Evolutionary conservation across 768 basidiomycete genomes (phyloP), one percentile per base, ranked within the genome.

Genomic region (Tulasnella sp.): DNA sequence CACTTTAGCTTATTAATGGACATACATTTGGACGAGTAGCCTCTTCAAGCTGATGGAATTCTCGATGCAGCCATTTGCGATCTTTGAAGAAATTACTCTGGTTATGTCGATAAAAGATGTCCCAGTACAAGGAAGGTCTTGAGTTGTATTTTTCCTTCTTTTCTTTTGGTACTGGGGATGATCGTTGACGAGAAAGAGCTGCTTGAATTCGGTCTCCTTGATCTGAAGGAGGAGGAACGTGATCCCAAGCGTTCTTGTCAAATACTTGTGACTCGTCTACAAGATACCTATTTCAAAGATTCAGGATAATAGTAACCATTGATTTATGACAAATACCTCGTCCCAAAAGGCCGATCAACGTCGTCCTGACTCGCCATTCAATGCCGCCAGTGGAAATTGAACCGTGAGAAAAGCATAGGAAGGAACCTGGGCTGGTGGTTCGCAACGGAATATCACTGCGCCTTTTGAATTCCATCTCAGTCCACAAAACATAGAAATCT

Each of bases 21-120:
- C 70, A 40, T 63, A 86, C 86, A 56, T 82, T 75, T 2, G 76
- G 68, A 56, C 79, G 70, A 10, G 82, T 74, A 1, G 82, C 81
- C 9, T 72, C 72, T 22, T 83, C 68, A 19, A 98, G 73, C 60
- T 96, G 91, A 0, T 85, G 86, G 60, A 98, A 98, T 64, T 99
- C 95, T n/a, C 87, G 78, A 58, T 85, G 77, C 27, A 98, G 70
- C 93, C 95, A 99, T 69, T 89, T 86, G 52, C 95, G 73, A 65
- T 98, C 81, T 34, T 86, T 81, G 70, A 98, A 99, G 67, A 99
- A 98, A 58, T 92, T 91, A 61, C 68, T 74, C 19, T 77, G 71
- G 56, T 93, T 91, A 47, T 72, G 72, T 59, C 83, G 81, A 71
- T 99, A 98, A 60, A 98, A 96, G 49, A 79, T 79, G 62, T 98